These are phyloP conservation scores for Westerdykella ornata DNA, from an alignment of 2,329 filamentous ascomycete species.

Conservation along the genomic window DNA sequence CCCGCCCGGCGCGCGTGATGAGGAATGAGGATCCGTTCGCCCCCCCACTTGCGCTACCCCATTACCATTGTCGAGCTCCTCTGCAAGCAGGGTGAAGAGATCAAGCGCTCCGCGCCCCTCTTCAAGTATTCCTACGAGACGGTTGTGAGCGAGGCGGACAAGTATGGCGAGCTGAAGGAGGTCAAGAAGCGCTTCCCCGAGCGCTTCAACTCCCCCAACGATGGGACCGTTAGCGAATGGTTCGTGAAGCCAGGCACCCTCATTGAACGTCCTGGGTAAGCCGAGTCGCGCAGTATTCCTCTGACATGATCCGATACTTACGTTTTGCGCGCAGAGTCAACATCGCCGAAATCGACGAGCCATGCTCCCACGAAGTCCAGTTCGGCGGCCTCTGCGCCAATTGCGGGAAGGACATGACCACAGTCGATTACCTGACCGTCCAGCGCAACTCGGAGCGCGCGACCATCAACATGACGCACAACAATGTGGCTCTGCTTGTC, in stretches of 20 bases:
- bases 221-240: constrained; percentile 74
- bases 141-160: constrained; percentile 59
- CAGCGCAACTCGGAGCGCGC: constrained; percentile 74
- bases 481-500: constrained; percentile 79
- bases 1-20: constrained; percentile 8
- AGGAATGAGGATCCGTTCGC: constrained; percentile 46
- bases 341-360: constrained; percentile 76
- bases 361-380: constrained; percentile 84
- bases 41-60: constrained; percentile 68
- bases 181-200: constrained; percentile 65
- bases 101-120: constrained; percentile 69
- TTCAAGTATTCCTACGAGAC: constrained; percentile 85
- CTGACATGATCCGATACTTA: too few relatives aligned
- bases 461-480: constrained; percentile 90
- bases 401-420: constrained; percentile 95
- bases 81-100: constrained; percentile 64
- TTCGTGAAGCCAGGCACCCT: constrained; percentile 60
- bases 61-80: constrained; percentile 85
- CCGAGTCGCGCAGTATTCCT: too few relatives aligned
- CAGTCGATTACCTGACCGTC: constrained; percentile 76
- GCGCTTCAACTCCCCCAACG: constrained; percentile 75
- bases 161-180: constrained; percentile 65
- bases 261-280: constrained; percentile 46
- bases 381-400: constrained; percentile 84
- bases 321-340: constrained; percentile 48